Evolutionary conservation across 2,329 filamentous ascomycete genomes (phyloP), one percentile per base, ranked within the genome.

Genomic region (Nemania sp.): DNA sequence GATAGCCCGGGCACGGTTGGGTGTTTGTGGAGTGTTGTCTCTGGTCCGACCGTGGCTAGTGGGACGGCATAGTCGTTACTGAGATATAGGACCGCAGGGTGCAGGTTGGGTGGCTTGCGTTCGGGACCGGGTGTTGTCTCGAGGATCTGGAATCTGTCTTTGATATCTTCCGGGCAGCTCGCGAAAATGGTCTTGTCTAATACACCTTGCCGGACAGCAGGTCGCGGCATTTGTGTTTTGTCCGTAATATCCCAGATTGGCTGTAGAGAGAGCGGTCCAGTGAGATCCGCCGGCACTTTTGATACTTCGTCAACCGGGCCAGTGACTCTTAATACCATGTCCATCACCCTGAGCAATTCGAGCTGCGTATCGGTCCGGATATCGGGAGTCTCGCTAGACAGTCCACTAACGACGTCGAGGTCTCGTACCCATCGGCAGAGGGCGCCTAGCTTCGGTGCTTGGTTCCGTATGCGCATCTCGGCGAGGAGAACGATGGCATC

Each of bases 341-440:
- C 86, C 20, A 89, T 73, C 0, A 88, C 83, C 20, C 72, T 68
- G 8, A 89, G 74, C 0, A 85, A 74, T 49, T 86, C 80, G 30
- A 77, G 70, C 9, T 85, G 80, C 39, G 73, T 75, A 2, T 67
- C 62, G 0, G 75, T 73, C 30, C 79, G 74, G 48, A 40, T 72
- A 69, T 2, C 76, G 75, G 2, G 80, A 73, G 48, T 80, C 75
- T 19, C 83, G 82, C 3, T 57, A 6, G 83, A 83, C 6, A 88
- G 71, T 1, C 85, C 85, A 60, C 82, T 86, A 44, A 88, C 81
- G 20, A 88, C 81, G 62, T 89, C 86, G 22, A 89, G 73, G 64
- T 88, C 86, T 52, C 86, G 79, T 4, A 89, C 86, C 86, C 86
- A 90, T 52, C 86, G 81, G 67, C 86, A 89, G 6, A 89, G 70